Conservation (phyloP, 164 flowering plant genomes). For the Macadamia integrifolia region DNA sequence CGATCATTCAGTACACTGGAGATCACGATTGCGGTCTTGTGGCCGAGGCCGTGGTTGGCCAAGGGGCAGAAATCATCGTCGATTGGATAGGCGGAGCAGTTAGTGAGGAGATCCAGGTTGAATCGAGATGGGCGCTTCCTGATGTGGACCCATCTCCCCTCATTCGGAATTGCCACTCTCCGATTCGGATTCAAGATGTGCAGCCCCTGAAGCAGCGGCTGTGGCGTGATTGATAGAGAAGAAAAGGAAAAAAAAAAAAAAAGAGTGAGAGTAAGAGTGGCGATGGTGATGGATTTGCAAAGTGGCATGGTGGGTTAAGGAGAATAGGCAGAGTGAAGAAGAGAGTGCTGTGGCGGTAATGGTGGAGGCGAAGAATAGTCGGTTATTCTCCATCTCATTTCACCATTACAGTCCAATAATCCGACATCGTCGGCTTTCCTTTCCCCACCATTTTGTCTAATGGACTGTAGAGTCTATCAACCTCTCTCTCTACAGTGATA, state of each 20-base stretch:
- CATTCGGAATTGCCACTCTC: conserved; percentile 34
- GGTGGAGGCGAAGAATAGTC: not conserved
- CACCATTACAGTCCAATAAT: not conserved
- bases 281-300: not conserved
- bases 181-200: not conserved
- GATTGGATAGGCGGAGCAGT: conserved; percentile 69
- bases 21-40: conserved; percentile 45
- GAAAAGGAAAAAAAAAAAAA: not conserved
- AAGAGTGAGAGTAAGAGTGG: not conserved
- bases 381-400: not conserved
- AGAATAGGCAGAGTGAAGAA: not conserved
- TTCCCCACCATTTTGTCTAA: too few relatives aligned
- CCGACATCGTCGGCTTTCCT: too few relatives aligned
- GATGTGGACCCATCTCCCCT: conserved; percentile 63
- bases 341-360: not conserved
- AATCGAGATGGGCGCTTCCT: conserved; percentile 69
- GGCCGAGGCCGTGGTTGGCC: conserved; percentile 92
- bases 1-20: too few relatives aligned
- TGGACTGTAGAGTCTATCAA: too few relatives aligned
- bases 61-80: conserved; percentile 62
- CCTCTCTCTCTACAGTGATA: too few relatives aligned
- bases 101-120: conserved; percentile 71
- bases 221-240: not conserved
- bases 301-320: not conserved
- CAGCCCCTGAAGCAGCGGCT: too few relatives aligned